Percentiles rank a stretch among this genome's conserved stretches.
Evolutionary conservation across 768 basidiomycete genomes (phyloP).

Genomic region (Dacryopinax spathularia): DNA sequence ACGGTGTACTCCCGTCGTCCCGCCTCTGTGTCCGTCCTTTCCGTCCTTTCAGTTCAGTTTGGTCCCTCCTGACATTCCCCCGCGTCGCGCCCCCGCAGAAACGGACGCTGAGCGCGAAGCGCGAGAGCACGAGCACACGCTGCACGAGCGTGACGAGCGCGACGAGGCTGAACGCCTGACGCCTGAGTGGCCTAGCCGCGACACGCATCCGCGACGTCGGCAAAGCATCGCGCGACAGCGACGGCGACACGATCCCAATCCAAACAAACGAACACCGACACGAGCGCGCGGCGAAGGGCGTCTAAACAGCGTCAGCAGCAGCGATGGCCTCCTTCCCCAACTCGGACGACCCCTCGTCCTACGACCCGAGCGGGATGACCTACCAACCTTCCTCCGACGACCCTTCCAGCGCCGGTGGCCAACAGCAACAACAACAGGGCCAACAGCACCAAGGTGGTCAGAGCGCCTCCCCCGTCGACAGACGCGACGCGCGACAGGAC

Average conservation of each 20-base stretch:
- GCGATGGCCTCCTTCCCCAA: background rate
- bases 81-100: slow-evolving; percentile 4
- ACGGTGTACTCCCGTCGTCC: slow-evolving; percentile 4
- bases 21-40: slow-evolving; percentile 4
- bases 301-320: background rate
- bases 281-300: background rate
- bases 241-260: background rate
- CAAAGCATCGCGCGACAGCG: background rate
- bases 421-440: too few species aligned
- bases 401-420: background rate
- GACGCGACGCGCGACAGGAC: background rate
- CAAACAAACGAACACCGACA: background rate
- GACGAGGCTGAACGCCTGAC: background rate
- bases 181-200: background rate
- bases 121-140: background rate
- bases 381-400: background rate
- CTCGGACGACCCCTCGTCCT: background rate
- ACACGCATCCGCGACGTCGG: too few species aligned
- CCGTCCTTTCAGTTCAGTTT: slow-evolving; percentile 3
- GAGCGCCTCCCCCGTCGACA: background rate
- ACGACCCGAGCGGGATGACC: background rate
- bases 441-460: background rate
- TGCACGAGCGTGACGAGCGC: background rate
- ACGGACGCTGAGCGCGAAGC: background rate
- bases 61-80: slow-evolving; percentile 4